A percentile compares a stretch with the other conserved stretches of the same genome.
These are phyloP conservation scores for Taphrina confusa DNA, from an alignment of 1,139 yeast species.

Conservation along the genomic window DNA sequence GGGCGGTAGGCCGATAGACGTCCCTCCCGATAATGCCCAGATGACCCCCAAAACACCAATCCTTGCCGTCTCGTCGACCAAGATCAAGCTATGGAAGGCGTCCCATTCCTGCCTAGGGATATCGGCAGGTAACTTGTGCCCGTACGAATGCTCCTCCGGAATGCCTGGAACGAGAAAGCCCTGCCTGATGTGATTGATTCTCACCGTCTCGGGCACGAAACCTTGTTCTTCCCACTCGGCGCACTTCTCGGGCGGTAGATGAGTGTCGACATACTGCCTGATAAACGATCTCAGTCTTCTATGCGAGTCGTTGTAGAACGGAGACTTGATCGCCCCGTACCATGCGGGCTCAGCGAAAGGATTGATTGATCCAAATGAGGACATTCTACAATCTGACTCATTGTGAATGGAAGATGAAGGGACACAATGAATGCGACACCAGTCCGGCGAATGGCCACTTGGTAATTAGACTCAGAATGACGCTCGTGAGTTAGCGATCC, in stretches of 20 bases:
- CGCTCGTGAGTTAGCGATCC: too few species aligned
- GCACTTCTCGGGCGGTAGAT: constrained; percentile 46
- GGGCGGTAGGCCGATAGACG: constrained; percentile 50
- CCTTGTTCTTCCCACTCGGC: constrained; percentile 52
- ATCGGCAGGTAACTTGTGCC: constrained; percentile 67
- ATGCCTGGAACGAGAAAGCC: constrained; percentile 53
- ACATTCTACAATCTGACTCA: constrained; percentile 39
- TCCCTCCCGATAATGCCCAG: constrained; percentile 49
- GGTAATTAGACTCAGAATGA: too few species aligned
- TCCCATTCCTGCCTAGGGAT: constrained; percentile 86
- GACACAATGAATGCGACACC: too few species aligned
- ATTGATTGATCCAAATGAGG: constrained; percentile 48
- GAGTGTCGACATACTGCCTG: constrained; percentile 50
- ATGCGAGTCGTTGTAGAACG: constrained; percentile 50
- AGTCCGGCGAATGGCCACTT: too few species aligned
- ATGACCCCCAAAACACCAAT: constrained; percentile 49
- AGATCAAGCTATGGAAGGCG: constrained; percentile 83
- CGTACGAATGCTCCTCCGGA: constrained; percentile 15
- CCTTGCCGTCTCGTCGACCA: constrained; percentile 57
- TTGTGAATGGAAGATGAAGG: too few species aligned
- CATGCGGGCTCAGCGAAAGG: constrained; percentile 53
- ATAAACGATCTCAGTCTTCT: constrained; percentile 48
- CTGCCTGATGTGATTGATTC: constrained; percentile 39
- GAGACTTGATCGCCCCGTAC: constrained; percentile 52
- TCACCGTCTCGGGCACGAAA: constrained; percentile 44